These are phyloP conservation scores for Parmelia sp. DNA, from an alignment of 495 filamentous ascomycete species.

Conservation along the genomic window DNA sequence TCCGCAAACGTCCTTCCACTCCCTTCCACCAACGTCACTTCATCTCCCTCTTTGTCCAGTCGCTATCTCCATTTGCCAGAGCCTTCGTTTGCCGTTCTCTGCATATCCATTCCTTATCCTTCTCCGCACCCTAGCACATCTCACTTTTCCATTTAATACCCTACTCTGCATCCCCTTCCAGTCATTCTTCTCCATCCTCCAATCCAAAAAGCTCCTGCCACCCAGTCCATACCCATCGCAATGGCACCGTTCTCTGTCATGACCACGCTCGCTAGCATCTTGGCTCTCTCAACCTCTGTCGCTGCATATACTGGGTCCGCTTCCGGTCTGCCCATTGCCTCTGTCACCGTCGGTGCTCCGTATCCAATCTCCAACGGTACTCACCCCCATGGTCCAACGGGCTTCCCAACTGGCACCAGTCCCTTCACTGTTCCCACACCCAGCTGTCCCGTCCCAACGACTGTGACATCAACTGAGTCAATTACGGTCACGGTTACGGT, in stretches of 20 bases:
- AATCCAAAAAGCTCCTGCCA: background rate
- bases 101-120: background rate
- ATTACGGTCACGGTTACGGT: slow-evolving; percentile 16
- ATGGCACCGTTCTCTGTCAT: slow-evolving; percentile 12
- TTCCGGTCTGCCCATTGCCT: slow-evolving; percentile 8
- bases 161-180: background rate
- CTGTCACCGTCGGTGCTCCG: slow-evolving; percentile 5
- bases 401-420: slow-evolving; percentile 10
- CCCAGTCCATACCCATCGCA: background rate
- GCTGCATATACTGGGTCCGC: background rate
- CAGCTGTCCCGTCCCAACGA: slow-evolving; percentile 8
- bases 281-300: slow-evolving; percentile 12
- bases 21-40: background rate
- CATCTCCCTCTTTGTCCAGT: background rate
- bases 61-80: background rate
- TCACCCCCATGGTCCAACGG: slow-evolving; percentile 6
- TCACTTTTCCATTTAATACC: slow-evolving; percentile 4
- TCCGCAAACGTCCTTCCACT: background rate
- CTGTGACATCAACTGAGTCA: slow-evolving; percentile 3
- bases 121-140: background rate
- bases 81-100: background rate
- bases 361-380: slow-evolving; percentile 16
- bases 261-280: slow-evolving; percentile 10
- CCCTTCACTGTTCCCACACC: background rate
- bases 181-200: background rate